Evolutionary conservation across 2,329 filamentous ascomycete genomes (phyloP).

Genomic region (Rosellinia necatrix): DNA sequence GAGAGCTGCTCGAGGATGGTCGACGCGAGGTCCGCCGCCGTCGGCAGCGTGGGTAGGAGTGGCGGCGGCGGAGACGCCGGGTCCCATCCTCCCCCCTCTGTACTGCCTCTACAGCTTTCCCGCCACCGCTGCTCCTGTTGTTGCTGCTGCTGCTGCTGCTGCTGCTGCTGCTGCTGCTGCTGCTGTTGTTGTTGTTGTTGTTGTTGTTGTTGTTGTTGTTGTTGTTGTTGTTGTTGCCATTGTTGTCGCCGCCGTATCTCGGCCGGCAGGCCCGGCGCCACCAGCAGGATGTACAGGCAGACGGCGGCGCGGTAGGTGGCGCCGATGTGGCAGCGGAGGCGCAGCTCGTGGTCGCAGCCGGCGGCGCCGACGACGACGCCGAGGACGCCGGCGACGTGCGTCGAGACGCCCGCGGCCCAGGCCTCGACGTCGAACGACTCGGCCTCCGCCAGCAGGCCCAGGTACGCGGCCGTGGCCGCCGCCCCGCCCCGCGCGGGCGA

Average conservation of each 20-base stretch:
- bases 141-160: too few species aligned
- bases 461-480: constrained; percentile 43
- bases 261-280: constrained; percentile 32
- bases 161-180: background rate
- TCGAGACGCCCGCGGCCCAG: constrained; percentile 49
- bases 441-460: constrained; percentile 48
- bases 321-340: constrained; percentile 48
- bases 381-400: constrained; percentile 33
- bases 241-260: constrained; percentile 20
- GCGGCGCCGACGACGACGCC: constrained; percentile 37
- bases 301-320: constrained; percentile 53
- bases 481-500: constrained; percentile 33
- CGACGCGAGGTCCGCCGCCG: constrained; percentile 50
- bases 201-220: background rate
- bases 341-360: constrained; percentile 46
- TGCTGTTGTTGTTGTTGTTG: background rate
- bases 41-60: constrained; percentile 43
- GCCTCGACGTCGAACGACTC: constrained; percentile 48
- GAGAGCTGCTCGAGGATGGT: constrained; percentile 58
- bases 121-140: background rate
- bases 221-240: too few species aligned
- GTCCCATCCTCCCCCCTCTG: too few species aligned
- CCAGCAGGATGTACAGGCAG: constrained; percentile 52
- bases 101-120: too few species aligned
- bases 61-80: too few species aligned